These are phyloP conservation scores for Mangifera indica DNA, from an alignment of 345 rosid species.

Conservation along the genomic window DNA sequence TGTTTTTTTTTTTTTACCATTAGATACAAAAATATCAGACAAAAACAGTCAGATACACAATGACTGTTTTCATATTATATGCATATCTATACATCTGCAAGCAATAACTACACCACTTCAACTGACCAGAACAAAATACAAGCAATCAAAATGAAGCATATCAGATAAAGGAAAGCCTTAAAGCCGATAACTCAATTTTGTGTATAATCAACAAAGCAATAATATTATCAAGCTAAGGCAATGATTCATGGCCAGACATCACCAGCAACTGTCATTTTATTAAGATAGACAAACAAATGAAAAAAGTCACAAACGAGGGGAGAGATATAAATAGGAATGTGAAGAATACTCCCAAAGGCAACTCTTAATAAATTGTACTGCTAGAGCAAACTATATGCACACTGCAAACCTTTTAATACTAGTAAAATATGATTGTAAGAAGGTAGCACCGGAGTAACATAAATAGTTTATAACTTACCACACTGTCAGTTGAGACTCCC, in stretches of 20 bases:
- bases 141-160: not conserved
- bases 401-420: not conserved
- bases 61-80: not conserved
- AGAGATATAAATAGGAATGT: not conserved
- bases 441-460: not conserved
- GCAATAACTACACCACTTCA: not conserved
- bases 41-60: not conserved
- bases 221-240: not conserved
- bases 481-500: conserved; percentile 93
- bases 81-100: not conserved
- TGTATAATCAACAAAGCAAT: not conserved
- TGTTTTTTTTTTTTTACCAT: too few species aligned
- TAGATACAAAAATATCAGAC: not conserved
- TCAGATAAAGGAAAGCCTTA: not conserved
- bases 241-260: too few species aligned
- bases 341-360: not conserved
- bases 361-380: not conserved
- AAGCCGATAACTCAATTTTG: too few species aligned
- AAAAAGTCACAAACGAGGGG: too few species aligned
- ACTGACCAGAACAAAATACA: not conserved
- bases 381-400: not conserved
- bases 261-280: too few species aligned
- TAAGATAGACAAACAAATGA: too few species aligned
- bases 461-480: conserved; percentile 47
- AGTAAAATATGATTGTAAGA: not conserved